phyloP scores from a whole-genome alignment of 2,329 filamentous ascomycete genomes.

The Venturia nashicola region DNA sequence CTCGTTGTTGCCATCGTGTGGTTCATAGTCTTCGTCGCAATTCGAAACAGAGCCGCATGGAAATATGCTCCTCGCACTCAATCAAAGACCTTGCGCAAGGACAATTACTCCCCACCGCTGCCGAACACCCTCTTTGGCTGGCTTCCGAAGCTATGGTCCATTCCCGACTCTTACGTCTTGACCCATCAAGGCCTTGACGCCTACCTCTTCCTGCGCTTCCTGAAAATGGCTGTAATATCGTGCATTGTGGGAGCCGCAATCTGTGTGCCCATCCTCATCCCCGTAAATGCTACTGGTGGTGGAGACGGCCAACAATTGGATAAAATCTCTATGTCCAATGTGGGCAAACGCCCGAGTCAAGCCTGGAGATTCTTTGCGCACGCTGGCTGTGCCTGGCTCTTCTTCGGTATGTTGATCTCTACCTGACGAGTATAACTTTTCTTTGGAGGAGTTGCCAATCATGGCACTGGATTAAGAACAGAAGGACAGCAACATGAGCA shows the following conservation, averaged over 20 bases:
- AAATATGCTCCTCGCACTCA: conserved; percentile 24
- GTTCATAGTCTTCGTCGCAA: conserved; percentile 33
- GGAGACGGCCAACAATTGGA: conserved; percentile 25
- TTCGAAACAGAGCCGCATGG: conserved; percentile 28
- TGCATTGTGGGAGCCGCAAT: conserved; percentile 30
- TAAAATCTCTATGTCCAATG: conserved; percentile 26
- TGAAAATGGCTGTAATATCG: conserved; percentile 30
- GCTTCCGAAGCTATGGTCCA: conserved; percentile 34
- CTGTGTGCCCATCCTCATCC: conserved; percentile 35
- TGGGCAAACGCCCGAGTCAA: conserved; percentile 15
- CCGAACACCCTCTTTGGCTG: conserved; percentile 30
- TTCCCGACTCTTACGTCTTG: conserved; percentile 33
- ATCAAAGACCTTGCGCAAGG: conserved; percentile 11
- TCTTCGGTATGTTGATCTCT: conserved; percentile 24
- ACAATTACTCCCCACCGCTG: not conserved
- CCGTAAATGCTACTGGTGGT: conserved; percentile 32
- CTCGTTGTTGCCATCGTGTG: conserved; percentile 31
- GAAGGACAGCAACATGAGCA: too few relatives aligned
- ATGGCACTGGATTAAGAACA: too few relatives aligned
- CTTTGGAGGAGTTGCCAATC: not conserved
- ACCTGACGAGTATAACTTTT: conserved; percentile 11
- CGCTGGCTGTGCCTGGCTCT: conserved; percentile 27
- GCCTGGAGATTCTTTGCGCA: conserved; percentile 11
- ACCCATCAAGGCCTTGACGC: conserved; percentile 37
- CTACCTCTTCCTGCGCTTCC: conserved; percentile 35